These are phyloP conservation scores for Ceratocystis destructans DNA, from an alignment of 2,329 filamentous ascomycete species.

Conservation along the genomic window DNA sequence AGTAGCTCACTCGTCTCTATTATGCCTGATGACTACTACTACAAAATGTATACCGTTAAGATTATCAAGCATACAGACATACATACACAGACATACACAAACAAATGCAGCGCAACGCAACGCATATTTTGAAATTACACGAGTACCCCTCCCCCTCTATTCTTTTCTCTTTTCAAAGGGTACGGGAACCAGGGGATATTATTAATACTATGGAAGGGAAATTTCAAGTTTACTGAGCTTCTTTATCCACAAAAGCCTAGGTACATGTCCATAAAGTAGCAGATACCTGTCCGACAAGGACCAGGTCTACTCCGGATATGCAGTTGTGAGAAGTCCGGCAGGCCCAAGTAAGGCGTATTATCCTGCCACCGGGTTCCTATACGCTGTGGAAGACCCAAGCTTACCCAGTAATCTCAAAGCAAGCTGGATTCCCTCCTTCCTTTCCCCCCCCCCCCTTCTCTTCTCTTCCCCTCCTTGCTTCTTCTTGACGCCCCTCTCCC, in stretches of 20 bases:
- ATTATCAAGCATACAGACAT: not conserved
- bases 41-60: no score
- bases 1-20: not conserved
- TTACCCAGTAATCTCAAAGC: not conserved
- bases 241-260: no score
- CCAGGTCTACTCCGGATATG: constrained; percentile 4
- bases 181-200: not conserved
- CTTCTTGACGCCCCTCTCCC: no score
- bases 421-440: not conserved
- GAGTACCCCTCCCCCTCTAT: no score
- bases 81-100: not conserved
- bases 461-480: no score
- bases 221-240: not conserved
- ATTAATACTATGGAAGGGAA: not conserved
- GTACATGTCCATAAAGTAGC: no score
- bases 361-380: not conserved
- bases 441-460: not conserved
- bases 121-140: no score
- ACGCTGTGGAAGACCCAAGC: not conserved
- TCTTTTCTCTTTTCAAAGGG: no score
- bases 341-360: not conserved
- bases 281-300: not conserved
- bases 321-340: not conserved
- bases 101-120: not conserved
- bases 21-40: no score